Percentiles rank a stretch among this genome's conserved stretches.
Conservation (phyloP, 106 monocot genomes). For the Acorus calamus region DNA sequence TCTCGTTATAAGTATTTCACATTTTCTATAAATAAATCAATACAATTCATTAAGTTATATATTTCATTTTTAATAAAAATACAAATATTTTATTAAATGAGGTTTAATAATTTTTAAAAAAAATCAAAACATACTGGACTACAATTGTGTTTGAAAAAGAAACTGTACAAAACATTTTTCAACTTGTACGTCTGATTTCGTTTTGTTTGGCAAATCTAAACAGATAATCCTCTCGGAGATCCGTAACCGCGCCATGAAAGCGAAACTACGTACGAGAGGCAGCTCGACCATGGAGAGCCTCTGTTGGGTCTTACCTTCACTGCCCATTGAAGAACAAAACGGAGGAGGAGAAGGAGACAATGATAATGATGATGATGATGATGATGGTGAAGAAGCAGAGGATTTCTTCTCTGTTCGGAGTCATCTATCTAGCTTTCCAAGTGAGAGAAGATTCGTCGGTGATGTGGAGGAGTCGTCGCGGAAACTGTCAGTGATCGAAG, state of each 20-base stretch:
- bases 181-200: background rate
- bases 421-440: slow-evolving; percentile 39
- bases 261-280: slow-evolving; percentile 2
- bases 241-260: slow-evolving; percentile 22
- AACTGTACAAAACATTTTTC: no score
- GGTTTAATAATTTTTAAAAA: no score
- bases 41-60: no score
- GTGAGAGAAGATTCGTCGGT: slow-evolving; percentile 1
- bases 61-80: no score
- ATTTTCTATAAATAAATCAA: no score
- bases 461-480: background rate
- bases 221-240: slow-evolving; percentile 37
- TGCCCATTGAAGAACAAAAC: background rate
- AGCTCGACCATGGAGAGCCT: slow-evolving; percentile 1
- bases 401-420: slow-evolving; percentile 69
- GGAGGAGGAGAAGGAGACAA: background rate
- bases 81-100: no score
- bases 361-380: background rate
- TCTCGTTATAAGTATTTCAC: no score
- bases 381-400: slow-evolving; percentile 26
- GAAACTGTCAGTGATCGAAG: slow-evolving; percentile 25
- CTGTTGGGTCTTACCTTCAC: slow-evolving; percentile 13
- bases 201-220: background rate
- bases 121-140: no score
- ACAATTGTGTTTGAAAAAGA: no score